A percentile compares a stretch with the other conserved stretches of the same genome.
phyloP scores from a whole-genome alignment of 2,329 filamentous ascomycete genomes.

The Trichoderma simmonsii region DNA sequence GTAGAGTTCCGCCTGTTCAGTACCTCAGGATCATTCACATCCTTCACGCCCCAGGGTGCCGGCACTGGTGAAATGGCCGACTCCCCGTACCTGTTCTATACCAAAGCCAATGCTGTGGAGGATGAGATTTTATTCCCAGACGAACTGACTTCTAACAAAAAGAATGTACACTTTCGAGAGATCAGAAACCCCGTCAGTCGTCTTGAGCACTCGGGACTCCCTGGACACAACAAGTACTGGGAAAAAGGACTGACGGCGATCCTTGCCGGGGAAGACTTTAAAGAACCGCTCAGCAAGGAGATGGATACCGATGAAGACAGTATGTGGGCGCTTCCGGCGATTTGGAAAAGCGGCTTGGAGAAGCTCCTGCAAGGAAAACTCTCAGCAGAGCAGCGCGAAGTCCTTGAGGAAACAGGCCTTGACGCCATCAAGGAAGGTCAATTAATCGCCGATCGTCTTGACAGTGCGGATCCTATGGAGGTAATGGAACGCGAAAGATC shows the following conservation, averaged over 20 bases:
- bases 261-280: neutral
- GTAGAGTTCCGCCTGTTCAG: slow-evolving; percentile 22
- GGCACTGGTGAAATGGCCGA: neutral
- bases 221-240: slow-evolving; percentile 15
- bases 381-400: neutral
- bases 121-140: slow-evolving; percentile 29
- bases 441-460: slow-evolving; percentile 11
- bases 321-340: slow-evolving; percentile 25
- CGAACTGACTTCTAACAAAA: slow-evolving; percentile 20
- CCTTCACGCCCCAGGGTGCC: neutral
- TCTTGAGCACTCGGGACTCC: slow-evolving; percentile 22
- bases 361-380: slow-evolving; percentile 16
- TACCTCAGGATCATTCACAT: neutral
- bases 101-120: slow-evolving; percentile 24
- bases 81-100: slow-evolving; percentile 28
- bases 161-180: slow-evolving; percentile 24
- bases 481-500: slow-evolving; percentile 28
- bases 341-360: slow-evolving; percentile 25
- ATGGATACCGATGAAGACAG: slow-evolving; percentile 19
- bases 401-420: slow-evolving; percentile 14
- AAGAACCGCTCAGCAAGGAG: neutral
- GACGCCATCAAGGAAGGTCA: neutral
- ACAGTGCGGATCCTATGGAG: slow-evolving; percentile 21
- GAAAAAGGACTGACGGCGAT: slow-evolving; percentile 5
- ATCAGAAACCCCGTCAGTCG: slow-evolving; percentile 25